phyloP scores from a whole-genome alignment of 257 asterid species.

The Nicotiana tabacum region DNA sequence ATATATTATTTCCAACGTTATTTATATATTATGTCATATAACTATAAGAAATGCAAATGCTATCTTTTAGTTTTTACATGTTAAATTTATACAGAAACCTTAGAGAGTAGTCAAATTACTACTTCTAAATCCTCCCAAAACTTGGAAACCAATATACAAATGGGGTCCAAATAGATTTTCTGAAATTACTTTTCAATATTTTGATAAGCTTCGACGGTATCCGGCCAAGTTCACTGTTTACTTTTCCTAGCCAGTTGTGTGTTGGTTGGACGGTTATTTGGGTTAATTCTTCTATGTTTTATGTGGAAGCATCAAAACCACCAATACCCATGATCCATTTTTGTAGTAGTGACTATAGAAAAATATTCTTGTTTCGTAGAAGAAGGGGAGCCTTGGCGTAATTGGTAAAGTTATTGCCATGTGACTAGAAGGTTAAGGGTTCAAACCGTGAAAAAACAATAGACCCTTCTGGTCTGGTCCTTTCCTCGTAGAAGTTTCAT shows the following conservation, averaged over 20 bases:
- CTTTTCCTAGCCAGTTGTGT: too few relatives aligned
- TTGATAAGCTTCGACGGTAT: neutral
- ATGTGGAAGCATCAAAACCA: neutral
- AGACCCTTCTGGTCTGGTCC: too few relatives aligned
- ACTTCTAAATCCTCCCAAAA: neutral
- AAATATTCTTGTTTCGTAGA: neutral
- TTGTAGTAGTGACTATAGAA: neutral
- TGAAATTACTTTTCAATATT: neutral
- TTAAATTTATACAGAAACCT: too few relatives aligned
- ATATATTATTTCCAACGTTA: too few relatives aligned
- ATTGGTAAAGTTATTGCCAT: too few relatives aligned
- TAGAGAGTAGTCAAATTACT: neutral
- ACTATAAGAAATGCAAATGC: too few relatives aligned
- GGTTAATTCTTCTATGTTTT: neutral
- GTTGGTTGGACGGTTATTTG: too few relatives aligned
- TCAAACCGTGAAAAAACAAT: too few relatives aligned
- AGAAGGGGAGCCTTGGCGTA: neutral
- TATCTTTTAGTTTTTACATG: too few relatives aligned
- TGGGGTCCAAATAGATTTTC: neutral
- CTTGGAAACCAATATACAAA: neutral
- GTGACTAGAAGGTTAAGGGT: too few relatives aligned
- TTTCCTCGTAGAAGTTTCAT: neutral
- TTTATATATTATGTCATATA: too few relatives aligned
- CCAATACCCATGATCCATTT: neutral
- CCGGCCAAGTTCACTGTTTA: too few relatives aligned